phyloP scores from a whole-genome alignment of 495 filamentous ascomycete species.

The Oidiodendron maius region DNA sequence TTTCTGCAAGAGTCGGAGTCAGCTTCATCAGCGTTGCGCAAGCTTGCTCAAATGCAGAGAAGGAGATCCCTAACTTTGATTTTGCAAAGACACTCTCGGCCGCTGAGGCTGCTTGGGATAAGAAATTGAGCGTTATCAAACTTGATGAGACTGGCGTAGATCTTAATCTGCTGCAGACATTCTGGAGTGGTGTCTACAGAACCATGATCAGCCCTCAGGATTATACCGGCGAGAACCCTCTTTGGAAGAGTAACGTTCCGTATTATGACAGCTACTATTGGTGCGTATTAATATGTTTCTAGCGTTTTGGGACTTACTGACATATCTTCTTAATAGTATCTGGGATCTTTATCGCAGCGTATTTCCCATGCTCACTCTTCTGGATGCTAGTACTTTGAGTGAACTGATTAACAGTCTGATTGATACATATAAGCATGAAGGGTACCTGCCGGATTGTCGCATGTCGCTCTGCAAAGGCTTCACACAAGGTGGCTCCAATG shows the following conservation, averaged over 20 bases:
- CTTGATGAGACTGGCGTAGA: constrained; percentile 51
- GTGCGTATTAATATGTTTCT: too few species aligned
- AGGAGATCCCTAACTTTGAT: constrained; percentile 62
- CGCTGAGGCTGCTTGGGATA: constrained; percentile 55
- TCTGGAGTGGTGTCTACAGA: constrained; percentile 69
- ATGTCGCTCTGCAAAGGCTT: constrained; percentile 56
- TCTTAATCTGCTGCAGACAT: constrained; percentile 49
- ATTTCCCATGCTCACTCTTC: constrained; percentile 63
- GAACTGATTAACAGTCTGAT: constrained; percentile 68
- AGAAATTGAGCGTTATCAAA: constrained; percentile 55
- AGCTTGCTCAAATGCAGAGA: constrained; percentile 63
- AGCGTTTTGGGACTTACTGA: too few species aligned
- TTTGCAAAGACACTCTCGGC: constrained; percentile 46
- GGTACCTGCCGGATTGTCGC: constrained; percentile 36
- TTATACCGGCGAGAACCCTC: constrained; percentile 73
- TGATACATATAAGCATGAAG: constrained; percentile 64
- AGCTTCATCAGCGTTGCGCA: constrained; percentile 63
- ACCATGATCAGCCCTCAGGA: constrained; percentile 72
- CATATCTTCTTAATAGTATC: too few species aligned
- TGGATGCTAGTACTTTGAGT: constrained; percentile 60
- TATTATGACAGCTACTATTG: constrained; percentile 77
- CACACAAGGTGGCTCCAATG: constrained; percentile 64
- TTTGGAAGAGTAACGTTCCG: constrained; percentile 65
- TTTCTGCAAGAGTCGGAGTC: constrained; percentile 59
- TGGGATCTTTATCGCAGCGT: constrained; percentile 77